Percentiles rank a stretch among this genome's conserved stretches.
Evolutionary conservation across 176 grass and related monocot genomes (phyloP).

Genomic region (Eremochloa ophiuroides): DNA sequence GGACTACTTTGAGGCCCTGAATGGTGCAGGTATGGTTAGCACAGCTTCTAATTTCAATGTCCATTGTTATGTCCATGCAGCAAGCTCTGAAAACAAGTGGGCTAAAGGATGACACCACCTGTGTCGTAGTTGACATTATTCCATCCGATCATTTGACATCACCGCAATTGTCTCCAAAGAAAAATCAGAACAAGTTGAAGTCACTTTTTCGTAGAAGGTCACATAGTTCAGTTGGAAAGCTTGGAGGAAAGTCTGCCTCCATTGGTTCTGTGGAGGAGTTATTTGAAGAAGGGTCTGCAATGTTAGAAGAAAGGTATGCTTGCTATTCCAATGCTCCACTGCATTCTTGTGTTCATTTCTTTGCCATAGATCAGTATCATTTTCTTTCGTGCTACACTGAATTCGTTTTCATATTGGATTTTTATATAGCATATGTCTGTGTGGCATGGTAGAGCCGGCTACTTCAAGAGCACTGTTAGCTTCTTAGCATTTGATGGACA

Average conservation of each 20-base stretch:
- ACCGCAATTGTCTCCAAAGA: slow-evolving; percentile 70
- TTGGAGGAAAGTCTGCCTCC: slow-evolving; percentile 52
- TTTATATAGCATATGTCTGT: neutral
- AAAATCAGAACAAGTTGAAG: slow-evolving; percentile 68
- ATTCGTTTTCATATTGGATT: neutral
- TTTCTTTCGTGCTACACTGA: neutral
- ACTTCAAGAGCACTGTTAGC: neutral
- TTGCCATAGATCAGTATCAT: neutral
- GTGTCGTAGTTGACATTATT: slow-evolving; percentile 89
- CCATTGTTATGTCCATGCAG: slow-evolving; percentile 32
- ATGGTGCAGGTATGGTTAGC: neutral
- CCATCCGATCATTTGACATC: slow-evolving; percentile 66
- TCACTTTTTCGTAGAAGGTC: slow-evolving; percentile 72
- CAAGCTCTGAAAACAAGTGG: slow-evolving; percentile 93
- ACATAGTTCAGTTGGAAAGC: slow-evolving; percentile 55
- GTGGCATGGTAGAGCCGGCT: neutral
- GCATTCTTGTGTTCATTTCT: neutral
- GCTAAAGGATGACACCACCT: slow-evolving; percentile 98
- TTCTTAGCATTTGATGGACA: neutral
- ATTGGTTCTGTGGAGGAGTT: slow-evolving; percentile 86
- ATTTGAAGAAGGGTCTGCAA: slow-evolving; percentile 95
- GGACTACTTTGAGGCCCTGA: neutral
- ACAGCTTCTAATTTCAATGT: neutral
- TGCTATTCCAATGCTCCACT: neutral
- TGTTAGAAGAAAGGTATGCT: slow-evolving; percentile 86